Conservation (phyloP, 2,329 filamentous ascomycete genomes). For the Biscogniauxia mediterranea region DNA sequence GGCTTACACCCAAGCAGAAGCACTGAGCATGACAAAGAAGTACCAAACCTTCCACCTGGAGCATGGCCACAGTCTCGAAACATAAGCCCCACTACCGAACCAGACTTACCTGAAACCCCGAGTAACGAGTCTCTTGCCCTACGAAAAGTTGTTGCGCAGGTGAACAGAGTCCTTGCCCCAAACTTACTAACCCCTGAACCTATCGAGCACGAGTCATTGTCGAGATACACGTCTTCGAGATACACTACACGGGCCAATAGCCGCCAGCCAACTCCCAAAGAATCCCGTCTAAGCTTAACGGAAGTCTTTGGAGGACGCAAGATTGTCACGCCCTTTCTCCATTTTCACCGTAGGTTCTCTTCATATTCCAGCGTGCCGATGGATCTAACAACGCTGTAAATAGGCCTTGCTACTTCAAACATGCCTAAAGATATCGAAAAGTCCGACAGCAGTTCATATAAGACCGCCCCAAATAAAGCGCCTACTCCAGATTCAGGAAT, state of each 20-base stretch:
- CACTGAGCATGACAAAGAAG: not conserved
- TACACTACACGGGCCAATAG: slow-evolving; percentile 26
- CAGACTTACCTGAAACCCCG: not conserved
- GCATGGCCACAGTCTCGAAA: not conserved
- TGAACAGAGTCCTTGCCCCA: slow-evolving; percentile 3
- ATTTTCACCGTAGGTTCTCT: slow-evolving; percentile 20
- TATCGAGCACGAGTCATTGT: slow-evolving; percentile 19
- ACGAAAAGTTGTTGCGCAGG: slow-evolving; percentile 3
- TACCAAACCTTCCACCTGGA: not conserved
- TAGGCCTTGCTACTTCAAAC: slow-evolving; percentile 20
- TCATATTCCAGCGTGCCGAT: not conserved
- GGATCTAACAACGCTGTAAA: not conserved
- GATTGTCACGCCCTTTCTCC: slow-evolving; percentile 9
- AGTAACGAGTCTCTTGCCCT: slow-evolving; percentile 2
- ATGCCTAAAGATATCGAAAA: slow-evolving; percentile 19
- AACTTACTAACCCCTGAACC: slow-evolving; percentile 4
- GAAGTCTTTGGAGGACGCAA: slow-evolving; percentile 18
- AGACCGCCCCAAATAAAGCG: slow-evolving; percentile 25
- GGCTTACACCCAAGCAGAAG: no score
- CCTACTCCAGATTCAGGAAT: slow-evolving; percentile 15
- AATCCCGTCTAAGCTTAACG: slow-evolving; percentile 17
- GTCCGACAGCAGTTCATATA: slow-evolving; percentile 30
- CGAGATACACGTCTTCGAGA: slow-evolving; percentile 27
- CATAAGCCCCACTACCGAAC: not conserved
- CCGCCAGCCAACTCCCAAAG: slow-evolving; percentile 19